phyloP scores from a whole-genome alignment of 305 asterid species.

The Lippia alba region DNA sequence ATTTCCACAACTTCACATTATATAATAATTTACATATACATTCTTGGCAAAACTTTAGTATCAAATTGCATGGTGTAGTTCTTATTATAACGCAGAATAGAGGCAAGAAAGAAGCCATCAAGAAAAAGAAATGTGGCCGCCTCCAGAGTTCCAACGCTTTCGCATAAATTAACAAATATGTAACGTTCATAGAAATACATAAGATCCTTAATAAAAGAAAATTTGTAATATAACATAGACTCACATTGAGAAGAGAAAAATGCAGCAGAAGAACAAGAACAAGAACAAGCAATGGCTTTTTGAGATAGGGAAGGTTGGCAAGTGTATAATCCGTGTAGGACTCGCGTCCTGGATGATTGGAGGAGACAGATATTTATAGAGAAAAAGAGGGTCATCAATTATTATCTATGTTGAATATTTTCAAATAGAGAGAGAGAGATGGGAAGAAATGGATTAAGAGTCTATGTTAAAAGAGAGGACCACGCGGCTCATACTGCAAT shows the following conservation, averaged over 20 bases:
- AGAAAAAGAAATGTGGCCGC: too few relatives aligned
- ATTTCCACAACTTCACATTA: background rate
- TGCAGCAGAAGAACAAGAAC: background rate
- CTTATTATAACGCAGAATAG: background rate
- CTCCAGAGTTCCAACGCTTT: background rate
- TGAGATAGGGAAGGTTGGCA: conserved; percentile 18
- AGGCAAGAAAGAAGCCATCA: background rate
- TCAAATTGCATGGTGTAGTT: too few relatives aligned
- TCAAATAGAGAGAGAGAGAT: background rate
- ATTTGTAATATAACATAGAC: background rate
- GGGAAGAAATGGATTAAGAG: conserved; percentile 32
- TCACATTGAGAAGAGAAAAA: conserved; percentile 38
- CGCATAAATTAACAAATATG: background rate
- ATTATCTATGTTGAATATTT: conserved; percentile 14
- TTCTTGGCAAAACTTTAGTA: too few relatives aligned
- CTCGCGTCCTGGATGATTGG: conserved; percentile 45
- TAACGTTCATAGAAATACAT: background rate
- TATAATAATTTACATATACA: background rate
- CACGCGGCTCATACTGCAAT: conserved; percentile 61
- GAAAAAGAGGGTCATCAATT: conserved; percentile 22
- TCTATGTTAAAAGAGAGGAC: conserved; percentile 55
- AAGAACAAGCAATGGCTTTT: conserved; percentile 19
- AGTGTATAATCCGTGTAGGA: conserved; percentile 31
- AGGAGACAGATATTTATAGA: conserved; percentile 41
- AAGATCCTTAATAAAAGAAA: too few relatives aligned